Evolutionary conservation across 2,329 filamentous ascomycete species (phyloP).

Genomic region (Venturia carpophila): DNA sequence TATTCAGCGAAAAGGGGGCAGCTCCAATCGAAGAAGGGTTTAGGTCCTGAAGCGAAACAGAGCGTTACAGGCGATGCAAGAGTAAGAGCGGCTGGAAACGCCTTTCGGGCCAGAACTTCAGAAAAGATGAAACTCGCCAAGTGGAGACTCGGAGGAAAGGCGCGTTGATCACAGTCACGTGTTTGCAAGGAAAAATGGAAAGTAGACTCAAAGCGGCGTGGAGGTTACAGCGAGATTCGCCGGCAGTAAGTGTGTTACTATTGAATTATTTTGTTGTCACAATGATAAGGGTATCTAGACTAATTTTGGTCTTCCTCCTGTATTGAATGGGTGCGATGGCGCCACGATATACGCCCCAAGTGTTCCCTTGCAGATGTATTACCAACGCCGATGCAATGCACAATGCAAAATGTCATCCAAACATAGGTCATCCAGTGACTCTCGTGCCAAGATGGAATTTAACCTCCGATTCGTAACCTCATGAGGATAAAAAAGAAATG

Average conservation of each 20-base stretch:
- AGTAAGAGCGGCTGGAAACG: neutral
- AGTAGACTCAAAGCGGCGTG: neutral
- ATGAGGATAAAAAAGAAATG: conserved; percentile 8
- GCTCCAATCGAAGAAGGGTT: neutral
- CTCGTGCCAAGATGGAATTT: neutral
- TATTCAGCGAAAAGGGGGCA: too few species aligned
- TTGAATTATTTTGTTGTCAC: conserved; percentile 4
- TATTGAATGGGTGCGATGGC: neutral
- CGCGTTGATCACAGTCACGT: neutral
- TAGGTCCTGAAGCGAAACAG: neutral
- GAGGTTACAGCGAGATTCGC: neutral
- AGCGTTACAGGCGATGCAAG: neutral
- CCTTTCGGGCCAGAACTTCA: neutral
- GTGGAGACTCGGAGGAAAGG: neutral
- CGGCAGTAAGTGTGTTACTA: neutral
- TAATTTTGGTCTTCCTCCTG: neutral
- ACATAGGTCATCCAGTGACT: conserved; percentile 12
- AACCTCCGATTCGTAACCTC: conserved; percentile 6
- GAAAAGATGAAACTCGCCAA: neutral
- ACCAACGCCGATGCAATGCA: conserved; percentile 9
- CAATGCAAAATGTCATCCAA: conserved; percentile 5
- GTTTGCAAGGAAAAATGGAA: neutral
- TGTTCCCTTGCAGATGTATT: neutral
- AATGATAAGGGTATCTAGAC: conserved; percentile 5
- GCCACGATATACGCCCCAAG: neutral